Conservation (phyloP, 805 yeast genomes). For the Tetrapisispora phaffii region DNA sequence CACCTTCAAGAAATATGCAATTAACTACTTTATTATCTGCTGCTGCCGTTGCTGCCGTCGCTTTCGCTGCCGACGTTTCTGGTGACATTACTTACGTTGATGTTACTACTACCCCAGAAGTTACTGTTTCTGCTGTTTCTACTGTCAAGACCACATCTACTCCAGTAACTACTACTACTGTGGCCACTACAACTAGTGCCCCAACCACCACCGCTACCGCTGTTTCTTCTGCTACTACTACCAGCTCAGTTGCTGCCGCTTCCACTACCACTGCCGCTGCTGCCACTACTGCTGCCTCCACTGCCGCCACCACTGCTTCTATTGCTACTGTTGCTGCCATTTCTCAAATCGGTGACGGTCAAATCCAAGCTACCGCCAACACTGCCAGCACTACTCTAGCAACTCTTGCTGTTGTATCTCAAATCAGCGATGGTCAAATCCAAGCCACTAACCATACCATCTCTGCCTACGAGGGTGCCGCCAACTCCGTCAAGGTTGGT, state of each 20-base stretch:
- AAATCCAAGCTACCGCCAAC: background rate
- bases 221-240: background rate
- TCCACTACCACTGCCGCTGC: background rate
- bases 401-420: background rate
- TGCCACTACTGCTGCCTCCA: background rate
- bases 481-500: conserved; percentile 1
- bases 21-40: conserved; percentile 7
- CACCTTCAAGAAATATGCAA: conserved; percentile 8
- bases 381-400: too few species aligned
- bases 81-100: conserved; percentile 37
- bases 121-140: conserved; percentile 38
- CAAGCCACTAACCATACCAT: background rate
- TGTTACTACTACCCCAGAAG: conserved; percentile 41
- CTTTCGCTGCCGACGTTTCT: conserved; percentile 12
- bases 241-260: background rate
- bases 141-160: conserved; percentile 34
- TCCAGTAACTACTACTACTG: conserved; percentile 28
- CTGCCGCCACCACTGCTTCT: background rate
- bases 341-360: too few species aligned
- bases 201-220: background rate
- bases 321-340: background rate
- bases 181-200: conserved; percentile 3
- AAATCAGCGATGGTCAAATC: conserved; percentile 1
- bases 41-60: conserved; percentile 11
- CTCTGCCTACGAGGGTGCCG: conserved; percentile 1